Base-by-base conservation (phyloP, 768 basidiomycete genomes). In the Trametopsis cervina region DNA sequence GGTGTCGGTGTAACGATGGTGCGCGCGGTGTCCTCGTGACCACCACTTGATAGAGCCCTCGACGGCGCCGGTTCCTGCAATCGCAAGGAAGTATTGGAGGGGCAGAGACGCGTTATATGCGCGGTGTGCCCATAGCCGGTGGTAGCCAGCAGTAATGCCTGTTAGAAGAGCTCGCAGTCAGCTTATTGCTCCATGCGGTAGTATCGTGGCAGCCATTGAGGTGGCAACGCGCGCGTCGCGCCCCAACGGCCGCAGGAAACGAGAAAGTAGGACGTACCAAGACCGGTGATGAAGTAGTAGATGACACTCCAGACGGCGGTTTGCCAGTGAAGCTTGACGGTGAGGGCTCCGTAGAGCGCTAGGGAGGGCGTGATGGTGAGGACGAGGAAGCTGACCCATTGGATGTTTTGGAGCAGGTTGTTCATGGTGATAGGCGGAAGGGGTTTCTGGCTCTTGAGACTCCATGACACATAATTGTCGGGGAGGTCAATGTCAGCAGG, bases 31-130 rank as follows among this genome's bases (percentile, higher is more conserved):
- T 41, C 94, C 94, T 44, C 96, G 81, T 18, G 85, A 85, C 96
- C 96, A 98, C 96, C 96, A 98, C 66, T 90, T 88, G 71, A 99
- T 95, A 18, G 94, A 96, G 7, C 95, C 95, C 62, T 99, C 80
- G 40, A 95, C 86, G 4, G 95, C 94, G 41, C 96, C 95, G 1
- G 91, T 84, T 42, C 95, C 96, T 9, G 82, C 76, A 17, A 87
- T 59, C 21, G 93, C 89, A 41, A 97, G 80, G 54, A 78, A 69
- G 61, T 91, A 96, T 63, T 97, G 85, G 11, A 98, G 69, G 13
- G 88, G 84, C 50, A 75, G 75, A 3, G 86, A 83, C 29, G 95
- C 96, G 62, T 96, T 97, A 66, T 95, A 99, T 0, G 89, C 77
- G 48, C 96, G 81, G 62, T 99, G 96, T 9, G 96, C 89, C 93